Evolutionary conservation across 306 rosid species (phyloP).

Genomic region (Lupinus albus): DNA sequence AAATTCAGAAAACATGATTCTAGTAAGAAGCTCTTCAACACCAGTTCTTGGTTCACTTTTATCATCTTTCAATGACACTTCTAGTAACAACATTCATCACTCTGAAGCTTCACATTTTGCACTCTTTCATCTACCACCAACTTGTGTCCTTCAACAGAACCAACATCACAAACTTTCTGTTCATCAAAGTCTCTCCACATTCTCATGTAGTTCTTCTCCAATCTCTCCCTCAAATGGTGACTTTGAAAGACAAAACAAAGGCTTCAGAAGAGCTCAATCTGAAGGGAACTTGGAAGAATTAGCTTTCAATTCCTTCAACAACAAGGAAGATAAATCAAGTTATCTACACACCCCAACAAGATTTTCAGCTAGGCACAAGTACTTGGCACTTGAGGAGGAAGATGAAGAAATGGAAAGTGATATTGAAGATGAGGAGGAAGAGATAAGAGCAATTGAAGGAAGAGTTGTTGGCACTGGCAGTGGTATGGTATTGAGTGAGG

Average conservation of each 20-base stretch:
- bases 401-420: constrained; percentile 60
- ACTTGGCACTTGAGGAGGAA: constrained; percentile 51
- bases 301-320: constrained; percentile 42
- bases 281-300: constrained; percentile 76
- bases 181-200: no score
- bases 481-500: constrained; percentile 41
- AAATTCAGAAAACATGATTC: constrained; percentile 51
- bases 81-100: constrained; percentile 43
- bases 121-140: constrained; percentile 50
- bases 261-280: constrained; percentile 80
- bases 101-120: constrained; percentile 43
- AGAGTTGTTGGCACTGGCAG: constrained; percentile 24
- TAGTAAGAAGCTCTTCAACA: constrained; percentile 77
- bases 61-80: constrained; percentile 61
- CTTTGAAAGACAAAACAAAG: constrained; percentile 40
- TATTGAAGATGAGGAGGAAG: constrained; percentile 43
- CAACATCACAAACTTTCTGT: constrained; percentile 40
- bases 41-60: constrained; percentile 85
- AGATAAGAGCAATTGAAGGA: constrained; percentile 15
- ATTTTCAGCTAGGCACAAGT: constrained; percentile 40
- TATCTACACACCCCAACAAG: constrained; percentile 35
- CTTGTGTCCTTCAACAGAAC: constrained; percentile 38
- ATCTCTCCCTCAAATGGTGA: constrained; percentile 68
- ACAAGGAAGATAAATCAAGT: constrained; percentile 42
- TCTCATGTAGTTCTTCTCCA: constrained; percentile 66